phyloP scores from a whole-genome alignment of 345 rosid genomes.

The Brassica rapa region DNA sequence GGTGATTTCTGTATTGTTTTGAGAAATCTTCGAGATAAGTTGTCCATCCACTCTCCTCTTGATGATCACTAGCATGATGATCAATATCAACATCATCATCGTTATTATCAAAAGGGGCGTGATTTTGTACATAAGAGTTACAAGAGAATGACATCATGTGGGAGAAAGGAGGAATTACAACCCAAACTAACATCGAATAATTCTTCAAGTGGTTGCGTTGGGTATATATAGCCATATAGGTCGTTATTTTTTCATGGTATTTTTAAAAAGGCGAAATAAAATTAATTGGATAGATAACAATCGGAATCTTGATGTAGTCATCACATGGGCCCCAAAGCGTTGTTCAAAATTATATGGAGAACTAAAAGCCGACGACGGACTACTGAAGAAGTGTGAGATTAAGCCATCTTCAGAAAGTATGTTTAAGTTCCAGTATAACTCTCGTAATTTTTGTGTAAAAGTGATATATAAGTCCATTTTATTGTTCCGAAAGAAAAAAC shows the following conservation, averaged over 20 bases:
- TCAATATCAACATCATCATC: constrained; percentile 18
- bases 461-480: not conserved
- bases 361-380: constrained; percentile 28
- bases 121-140: constrained; percentile 33
- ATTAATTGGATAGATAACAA: constrained; percentile 26
- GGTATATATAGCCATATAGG: not conserved
- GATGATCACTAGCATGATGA: constrained; percentile 15
- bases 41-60: constrained; percentile 93
- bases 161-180: constrained; percentile 20
- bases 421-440: constrained; percentile 2
- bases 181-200: constrained; percentile 21
- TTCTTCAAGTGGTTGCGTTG: constrained; percentile 35
- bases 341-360: constrained; percentile 21
- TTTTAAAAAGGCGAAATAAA: not conserved
- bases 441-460: not conserved
- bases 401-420: constrained; percentile 1
- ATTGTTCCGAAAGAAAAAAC: not conserved
- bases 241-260: constrained; percentile 27
- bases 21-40: constrained; percentile 74
- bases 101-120: constrained; percentile 4
- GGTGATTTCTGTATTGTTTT: constrained; percentile 26
- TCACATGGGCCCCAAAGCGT: constrained; percentile 40
- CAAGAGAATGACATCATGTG: constrained; percentile 39
- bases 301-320: constrained; percentile 44
- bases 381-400: constrained; percentile 29